Evolutionary conservation across 2,329 filamentous ascomycete species (phyloP).

Genomic region (Fusarium buharicum): DNA sequence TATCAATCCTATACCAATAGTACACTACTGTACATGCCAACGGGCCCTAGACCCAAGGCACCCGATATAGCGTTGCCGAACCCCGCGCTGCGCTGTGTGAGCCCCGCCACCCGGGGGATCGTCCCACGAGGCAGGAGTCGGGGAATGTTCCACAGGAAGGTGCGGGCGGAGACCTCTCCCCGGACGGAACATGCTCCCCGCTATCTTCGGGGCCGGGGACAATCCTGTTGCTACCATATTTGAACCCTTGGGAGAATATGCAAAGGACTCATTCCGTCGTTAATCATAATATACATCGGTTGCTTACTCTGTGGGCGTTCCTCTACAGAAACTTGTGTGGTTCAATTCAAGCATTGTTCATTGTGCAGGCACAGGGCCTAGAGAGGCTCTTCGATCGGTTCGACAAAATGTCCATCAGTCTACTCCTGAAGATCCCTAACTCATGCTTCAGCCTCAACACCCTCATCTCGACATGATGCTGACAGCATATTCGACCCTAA

Average conservation of each 20-base stretch:
- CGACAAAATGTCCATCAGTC: background rate
- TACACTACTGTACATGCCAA: constrained; percentile 29
- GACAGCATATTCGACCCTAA: background rate
- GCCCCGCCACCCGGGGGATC: constrained; percentile 23
- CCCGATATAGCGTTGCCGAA: constrained; percentile 37
- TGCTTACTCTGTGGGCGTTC: background rate
- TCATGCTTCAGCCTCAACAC: constrained; percentile 13
- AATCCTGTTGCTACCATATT: constrained; percentile 10
- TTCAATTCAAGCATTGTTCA: background rate
- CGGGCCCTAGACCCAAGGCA: constrained; percentile 23
- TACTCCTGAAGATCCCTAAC: background rate
- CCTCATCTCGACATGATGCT: constrained; percentile 3
- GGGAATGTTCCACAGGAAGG: constrained; percentile 13
- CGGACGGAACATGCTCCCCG: constrained; percentile 12
- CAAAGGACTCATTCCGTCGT: constrained; percentile 6
- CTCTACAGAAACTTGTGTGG: background rate
- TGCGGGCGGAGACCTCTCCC: constrained; percentile 3
- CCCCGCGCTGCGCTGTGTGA: constrained; percentile 39
- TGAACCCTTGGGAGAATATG: constrained; percentile 7
- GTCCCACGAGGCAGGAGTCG: constrained; percentile 31
- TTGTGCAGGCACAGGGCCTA: background rate
- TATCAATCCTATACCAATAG: background rate
- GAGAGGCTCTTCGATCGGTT: too few species aligned
- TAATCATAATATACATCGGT: constrained; percentile 5
- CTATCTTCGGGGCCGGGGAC: constrained; percentile 14